Conservation (phyloP, 352 stramenopile genomes). For the Hyaloperonospora arabidopsidis region DNA sequence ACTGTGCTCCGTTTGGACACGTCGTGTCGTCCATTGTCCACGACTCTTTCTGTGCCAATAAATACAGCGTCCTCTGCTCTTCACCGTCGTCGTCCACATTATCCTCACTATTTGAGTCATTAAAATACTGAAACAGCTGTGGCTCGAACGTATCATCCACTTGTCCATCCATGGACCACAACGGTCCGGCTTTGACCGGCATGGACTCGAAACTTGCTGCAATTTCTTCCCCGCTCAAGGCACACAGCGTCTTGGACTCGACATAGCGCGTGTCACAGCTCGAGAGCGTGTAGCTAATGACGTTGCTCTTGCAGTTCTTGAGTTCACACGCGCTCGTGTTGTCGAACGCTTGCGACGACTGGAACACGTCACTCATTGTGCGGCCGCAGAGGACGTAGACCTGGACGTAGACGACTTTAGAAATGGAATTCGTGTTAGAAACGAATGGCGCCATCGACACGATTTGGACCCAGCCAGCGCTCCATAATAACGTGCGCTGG, state of each 20-base stretch:
- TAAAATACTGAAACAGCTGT: slow-evolving; percentile 19
- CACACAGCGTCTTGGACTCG: slow-evolving; percentile 17
- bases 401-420: slow-evolving; percentile 21
- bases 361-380: slow-evolving; percentile 40
- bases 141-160: slow-evolving; percentile 31
- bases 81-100: no score
- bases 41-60: slow-evolving; percentile 22
- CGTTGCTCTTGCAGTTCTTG: slow-evolving; percentile 29
- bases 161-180: slow-evolving; percentile 31
- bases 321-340: slow-evolving; percentile 13
- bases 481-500: slow-evolving; percentile 39
- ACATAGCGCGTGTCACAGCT: slow-evolving; percentile 17
- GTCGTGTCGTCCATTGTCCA: slow-evolving; percentile 20
- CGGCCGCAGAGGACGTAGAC: slow-evolving; percentile 34
- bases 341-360: slow-evolving; percentile 11
- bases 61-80: slow-evolving; percentile 13
- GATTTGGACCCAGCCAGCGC: slow-evolving; percentile 25
- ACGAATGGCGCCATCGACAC: background rate
- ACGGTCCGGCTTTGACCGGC: slow-evolving; percentile 7
- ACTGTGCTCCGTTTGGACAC: slow-evolving; percentile 23
- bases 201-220: slow-evolving; percentile 1
- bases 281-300: slow-evolving; percentile 22
- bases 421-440: background rate
- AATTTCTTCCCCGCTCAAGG: slow-evolving; percentile 7
- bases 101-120: background rate